These are phyloP conservation scores for Arxiozyma slooffiae DNA, from an alignment of 1,139 yeast species.

Conservation along the genomic window DNA sequence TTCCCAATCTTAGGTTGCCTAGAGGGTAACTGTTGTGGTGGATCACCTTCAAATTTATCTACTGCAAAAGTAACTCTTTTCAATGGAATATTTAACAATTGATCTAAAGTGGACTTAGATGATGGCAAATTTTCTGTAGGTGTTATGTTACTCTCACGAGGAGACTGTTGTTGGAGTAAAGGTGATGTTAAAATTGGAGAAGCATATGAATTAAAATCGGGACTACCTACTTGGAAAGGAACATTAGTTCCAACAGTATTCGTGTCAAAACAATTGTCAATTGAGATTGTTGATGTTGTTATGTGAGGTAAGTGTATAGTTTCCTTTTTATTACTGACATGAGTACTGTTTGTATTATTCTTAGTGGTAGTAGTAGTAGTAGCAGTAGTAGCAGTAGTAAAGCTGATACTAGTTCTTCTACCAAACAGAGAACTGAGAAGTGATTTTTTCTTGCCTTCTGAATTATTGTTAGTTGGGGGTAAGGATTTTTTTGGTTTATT, in stretches of 20 bases:
- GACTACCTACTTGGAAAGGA: slow-evolving; percentile 2
- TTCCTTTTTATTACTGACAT: background rate
- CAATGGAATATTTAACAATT: slow-evolving; percentile 32
- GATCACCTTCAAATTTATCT: slow-evolving; percentile 61
- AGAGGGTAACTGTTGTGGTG: slow-evolving; percentile 93
- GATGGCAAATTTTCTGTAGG: background rate
- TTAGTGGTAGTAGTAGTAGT: background rate
- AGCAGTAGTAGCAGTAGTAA: background rate
- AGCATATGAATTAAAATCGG: background rate
- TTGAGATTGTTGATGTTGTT: background rate
- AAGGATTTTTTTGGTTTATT: background rate
- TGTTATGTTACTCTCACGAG: background rate
- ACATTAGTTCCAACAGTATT: background rate
- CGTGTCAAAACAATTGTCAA: background rate
- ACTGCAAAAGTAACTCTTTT: slow-evolving; percentile 69
- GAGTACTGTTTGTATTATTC: background rate
- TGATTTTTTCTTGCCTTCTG: slow-evolving; percentile 16
- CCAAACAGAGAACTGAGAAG: slow-evolving; percentile 16
- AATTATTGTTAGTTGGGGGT: background rate
- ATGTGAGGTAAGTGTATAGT: background rate
- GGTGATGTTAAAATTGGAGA: background rate
- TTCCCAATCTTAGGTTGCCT: slow-evolving; percentile 74
- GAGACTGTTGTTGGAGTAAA: background rate
- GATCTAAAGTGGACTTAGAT: background rate
- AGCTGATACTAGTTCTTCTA: slow-evolving; percentile 3